These are phyloP conservation scores for Chaetomidium leptoderma DNA, from an alignment of 495 filamentous ascomycete species.

Conservation along the genomic window DNA sequence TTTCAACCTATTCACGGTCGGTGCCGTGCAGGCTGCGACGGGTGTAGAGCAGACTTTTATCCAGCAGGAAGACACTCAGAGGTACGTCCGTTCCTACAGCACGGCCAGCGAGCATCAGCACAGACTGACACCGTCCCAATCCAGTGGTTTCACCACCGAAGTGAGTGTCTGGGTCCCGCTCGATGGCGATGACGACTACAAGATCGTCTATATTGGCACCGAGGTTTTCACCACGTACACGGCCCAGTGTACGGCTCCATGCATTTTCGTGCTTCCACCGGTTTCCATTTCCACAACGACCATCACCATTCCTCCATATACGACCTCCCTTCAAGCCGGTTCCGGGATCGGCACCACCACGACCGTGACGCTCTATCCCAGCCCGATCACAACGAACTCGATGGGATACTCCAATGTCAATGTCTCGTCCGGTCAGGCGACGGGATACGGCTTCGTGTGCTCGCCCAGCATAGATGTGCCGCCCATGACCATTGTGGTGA, in stretches of 20 bases:
- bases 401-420: not conserved
- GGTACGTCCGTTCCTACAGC: conserved; percentile 47
- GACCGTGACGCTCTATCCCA: not conserved
- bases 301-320: not conserved
- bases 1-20: not conserved
- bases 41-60: not conserved
- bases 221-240: not conserved
- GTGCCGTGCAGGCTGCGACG: not conserved
- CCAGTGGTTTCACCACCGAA: not conserved
- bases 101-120: conserved; percentile 41
- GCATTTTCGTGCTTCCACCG: not conserved
- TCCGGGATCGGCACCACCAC: not conserved
- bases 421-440: not conserved
- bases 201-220: not conserved
- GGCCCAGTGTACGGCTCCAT: not conserved
- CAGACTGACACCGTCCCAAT: not conserved
- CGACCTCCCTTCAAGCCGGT: not conserved
- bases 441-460: not conserved
- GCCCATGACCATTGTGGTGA: not conserved
- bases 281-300: not conserved
- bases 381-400: not conserved
- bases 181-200: not conserved
- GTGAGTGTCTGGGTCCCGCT: not conserved
- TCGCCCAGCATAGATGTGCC: not conserved
- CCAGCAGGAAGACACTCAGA: not conserved